Evolutionary conservation across 768 basidiomycete genomes (phyloP).

Genomic region (Lanmaoa pseudosensibilis): DNA sequence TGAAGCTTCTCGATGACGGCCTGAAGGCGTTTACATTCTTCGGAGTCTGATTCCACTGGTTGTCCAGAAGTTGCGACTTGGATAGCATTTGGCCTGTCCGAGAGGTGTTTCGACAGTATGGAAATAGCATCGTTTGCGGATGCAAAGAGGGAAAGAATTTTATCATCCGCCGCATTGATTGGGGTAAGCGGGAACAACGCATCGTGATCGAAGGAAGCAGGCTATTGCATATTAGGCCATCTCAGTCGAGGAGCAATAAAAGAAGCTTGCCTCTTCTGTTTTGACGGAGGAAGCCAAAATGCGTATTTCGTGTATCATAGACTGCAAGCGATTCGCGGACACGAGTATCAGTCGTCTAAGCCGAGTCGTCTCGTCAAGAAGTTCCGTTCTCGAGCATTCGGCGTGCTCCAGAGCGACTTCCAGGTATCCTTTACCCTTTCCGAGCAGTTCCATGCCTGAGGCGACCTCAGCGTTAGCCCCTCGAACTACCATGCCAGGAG

Average conservation of each 20-base stretch:
- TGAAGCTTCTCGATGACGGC: constrained; percentile 50
- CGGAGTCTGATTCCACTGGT: constrained; percentile 29
- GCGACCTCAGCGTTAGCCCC: constrained; percentile 52
- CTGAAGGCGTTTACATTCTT: constrained; percentile 52
- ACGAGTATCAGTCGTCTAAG: constrained; percentile 61
- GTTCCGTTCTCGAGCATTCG: constrained; percentile 59
- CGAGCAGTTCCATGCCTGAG: constrained; percentile 44
- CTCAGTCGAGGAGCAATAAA: background rate
- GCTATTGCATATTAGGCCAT: constrained; percentile 35
- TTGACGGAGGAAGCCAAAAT: constrained; percentile 39
- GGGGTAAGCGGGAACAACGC: constrained; percentile 55
- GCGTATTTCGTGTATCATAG: constrained; percentile 49
- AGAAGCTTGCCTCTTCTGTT: constrained; percentile 47
- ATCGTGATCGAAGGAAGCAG: constrained; percentile 45
- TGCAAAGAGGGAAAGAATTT: constrained; percentile 44
- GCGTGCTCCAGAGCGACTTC: constrained; percentile 74
- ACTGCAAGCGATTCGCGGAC: constrained; percentile 65
- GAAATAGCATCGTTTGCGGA: constrained; percentile 39
- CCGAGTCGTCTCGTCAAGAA: constrained; percentile 63
- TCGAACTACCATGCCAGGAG: constrained; percentile 51
- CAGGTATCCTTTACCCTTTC: constrained; percentile 53
- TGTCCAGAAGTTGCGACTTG: constrained; percentile 17
- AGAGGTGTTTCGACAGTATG: constrained; percentile 31
- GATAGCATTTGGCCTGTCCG: constrained; percentile 11
- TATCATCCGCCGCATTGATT: constrained; percentile 48